Conservation (phyloP, 179 eudicot genomes). For the Gypsophila paniculata region DNA sequence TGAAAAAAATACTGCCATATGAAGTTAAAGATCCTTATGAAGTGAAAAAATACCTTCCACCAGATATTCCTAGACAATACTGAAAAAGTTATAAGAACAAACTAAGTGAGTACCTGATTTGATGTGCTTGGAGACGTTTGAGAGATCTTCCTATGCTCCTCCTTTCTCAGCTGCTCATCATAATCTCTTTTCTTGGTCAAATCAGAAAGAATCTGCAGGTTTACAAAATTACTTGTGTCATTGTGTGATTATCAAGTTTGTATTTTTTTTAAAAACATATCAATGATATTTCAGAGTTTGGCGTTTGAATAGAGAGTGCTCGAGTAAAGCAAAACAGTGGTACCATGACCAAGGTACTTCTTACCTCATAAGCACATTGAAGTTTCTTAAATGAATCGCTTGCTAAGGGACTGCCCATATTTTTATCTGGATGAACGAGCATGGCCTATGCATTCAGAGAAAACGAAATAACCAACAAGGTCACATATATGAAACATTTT, state of each 20-base stretch:
- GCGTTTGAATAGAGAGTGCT: not conserved
- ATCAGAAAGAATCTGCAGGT: conserved; percentile 80
- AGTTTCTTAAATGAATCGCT: conserved; percentile 95
- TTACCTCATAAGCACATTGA: conserved; percentile 96
- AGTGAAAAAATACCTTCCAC: not conserved
- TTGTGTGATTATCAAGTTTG: not conserved
- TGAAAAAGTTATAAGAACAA: not conserved
- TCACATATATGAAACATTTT: not conserved
- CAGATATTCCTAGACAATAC: not conserved
- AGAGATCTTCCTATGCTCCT: conserved; percentile 58
- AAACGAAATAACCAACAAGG: conserved; percentile 9
- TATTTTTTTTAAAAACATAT: conserved; percentile 10
- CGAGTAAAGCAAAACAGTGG: not conserved
- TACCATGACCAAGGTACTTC: conserved; percentile 9
- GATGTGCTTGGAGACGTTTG: conserved; percentile 72
- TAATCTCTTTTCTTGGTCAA: conserved; percentile 80
- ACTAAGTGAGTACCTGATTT: conserved; percentile 48
- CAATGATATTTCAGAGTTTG: conserved; percentile 1
- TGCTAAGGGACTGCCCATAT: conserved; percentile 87
- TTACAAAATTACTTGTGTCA: not conserved
- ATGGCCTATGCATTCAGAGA: conserved; percentile 49
- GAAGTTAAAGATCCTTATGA: too few species aligned
- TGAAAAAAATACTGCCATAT: not conserved
- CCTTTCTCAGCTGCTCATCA: conserved; percentile 86
- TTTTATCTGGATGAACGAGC: conserved; percentile 98